Percentiles rank a stretch among this genome's conserved stretches.
These are phyloP conservation scores for Podila minutissima DNA, from an alignment of 192 early-diverging fungal genomes.

Conservation along the genomic window DNA sequence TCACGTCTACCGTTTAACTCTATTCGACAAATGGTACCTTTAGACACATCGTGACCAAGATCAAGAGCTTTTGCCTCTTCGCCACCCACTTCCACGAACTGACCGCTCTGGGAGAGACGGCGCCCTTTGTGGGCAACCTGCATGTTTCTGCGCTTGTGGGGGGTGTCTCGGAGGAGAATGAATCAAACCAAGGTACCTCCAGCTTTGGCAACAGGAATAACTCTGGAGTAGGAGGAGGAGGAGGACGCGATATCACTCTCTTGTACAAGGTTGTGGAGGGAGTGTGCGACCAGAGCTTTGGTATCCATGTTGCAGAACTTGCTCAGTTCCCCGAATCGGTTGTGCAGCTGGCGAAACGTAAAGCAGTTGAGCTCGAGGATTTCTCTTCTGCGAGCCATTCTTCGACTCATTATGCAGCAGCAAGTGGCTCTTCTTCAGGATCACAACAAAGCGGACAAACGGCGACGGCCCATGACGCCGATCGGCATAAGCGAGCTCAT, in stretches of 20 bases:
- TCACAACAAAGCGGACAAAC: conserved; percentile 33
- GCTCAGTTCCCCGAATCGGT: conserved; percentile 90
- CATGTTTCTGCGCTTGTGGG: conserved; percentile 82
- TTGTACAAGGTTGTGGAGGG: conserved; percentile 92
- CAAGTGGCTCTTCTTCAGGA: too few species aligned
- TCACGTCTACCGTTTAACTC: background rate
- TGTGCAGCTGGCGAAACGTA: conserved; percentile 84
- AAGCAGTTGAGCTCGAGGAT: conserved; percentile 89
- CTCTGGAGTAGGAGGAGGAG: background rate
- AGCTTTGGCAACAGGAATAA: conserved; percentile 21
- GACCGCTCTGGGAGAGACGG: conserved; percentile 78
- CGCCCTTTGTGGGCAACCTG: conserved; percentile 84
- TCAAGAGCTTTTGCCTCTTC: conserved; percentile 84
- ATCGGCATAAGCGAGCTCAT: conserved; percentile 10
- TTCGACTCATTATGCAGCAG: too few species aligned
- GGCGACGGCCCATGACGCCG: conserved; percentile 40
- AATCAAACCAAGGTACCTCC: background rate
- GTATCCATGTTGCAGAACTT: conserved; percentile 97
- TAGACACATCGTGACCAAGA: conserved; percentile 75
- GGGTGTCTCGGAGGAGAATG: conserved; percentile 9
- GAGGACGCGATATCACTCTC: conserved; percentile 77
- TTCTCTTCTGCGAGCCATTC: conserved; percentile 52
- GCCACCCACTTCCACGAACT: conserved; percentile 99
- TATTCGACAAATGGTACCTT: conserved; percentile 10
- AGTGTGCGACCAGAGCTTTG: conserved; percentile 96